These are phyloP conservation scores for Phytopythium cucurbitacearum DNA, from an alignment of 352 stramenopile species.

Conservation along the genomic window DNA sequence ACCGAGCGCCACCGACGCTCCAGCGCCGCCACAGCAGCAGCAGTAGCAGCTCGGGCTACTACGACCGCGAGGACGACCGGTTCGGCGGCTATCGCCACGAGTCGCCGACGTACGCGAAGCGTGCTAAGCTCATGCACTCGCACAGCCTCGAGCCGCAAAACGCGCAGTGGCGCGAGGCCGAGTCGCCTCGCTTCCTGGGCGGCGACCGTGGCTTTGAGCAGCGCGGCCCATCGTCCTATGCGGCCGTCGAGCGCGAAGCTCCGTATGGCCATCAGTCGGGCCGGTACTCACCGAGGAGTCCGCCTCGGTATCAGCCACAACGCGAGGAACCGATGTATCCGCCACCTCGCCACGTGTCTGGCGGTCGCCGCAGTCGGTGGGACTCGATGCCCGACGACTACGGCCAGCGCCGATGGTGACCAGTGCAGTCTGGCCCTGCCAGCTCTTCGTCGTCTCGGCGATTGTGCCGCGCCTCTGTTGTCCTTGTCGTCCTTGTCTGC, in stretches of 20 bases:
- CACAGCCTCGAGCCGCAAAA: conserved; percentile 54
- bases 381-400: conserved; percentile 34
- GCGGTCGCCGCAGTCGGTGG: conserved; percentile 24
- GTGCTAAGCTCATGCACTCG: conserved; percentile 55
- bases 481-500: too few relatives aligned
- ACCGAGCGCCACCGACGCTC: conserved; percentile 10
- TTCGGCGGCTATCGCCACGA: conserved; percentile 19
- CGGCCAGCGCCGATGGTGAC: conserved; percentile 25
- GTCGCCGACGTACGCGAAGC: conserved; percentile 35
- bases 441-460: neutral
- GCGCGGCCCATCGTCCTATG: conserved; percentile 15
- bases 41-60: conserved; percentile 13
- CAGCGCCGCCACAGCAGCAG: conserved; percentile 46
- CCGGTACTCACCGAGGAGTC: neutral
- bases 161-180: conserved; percentile 25
- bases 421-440: neutral
- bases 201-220: neutral
- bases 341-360: neutral
- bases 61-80: conserved; percentile 12
- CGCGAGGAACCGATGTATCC: neutral
- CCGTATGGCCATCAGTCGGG: neutral
- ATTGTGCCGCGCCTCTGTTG: too few relatives aligned
- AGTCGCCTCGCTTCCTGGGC: conserved; percentile 14
- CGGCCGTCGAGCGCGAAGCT: conserved; percentile 25
- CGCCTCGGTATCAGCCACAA: conserved; percentile 1